These are phyloP conservation scores for Herpetospermum pedunculosum DNA, from an alignment of 306 rosid species.

Conservation along the genomic window DNA sequence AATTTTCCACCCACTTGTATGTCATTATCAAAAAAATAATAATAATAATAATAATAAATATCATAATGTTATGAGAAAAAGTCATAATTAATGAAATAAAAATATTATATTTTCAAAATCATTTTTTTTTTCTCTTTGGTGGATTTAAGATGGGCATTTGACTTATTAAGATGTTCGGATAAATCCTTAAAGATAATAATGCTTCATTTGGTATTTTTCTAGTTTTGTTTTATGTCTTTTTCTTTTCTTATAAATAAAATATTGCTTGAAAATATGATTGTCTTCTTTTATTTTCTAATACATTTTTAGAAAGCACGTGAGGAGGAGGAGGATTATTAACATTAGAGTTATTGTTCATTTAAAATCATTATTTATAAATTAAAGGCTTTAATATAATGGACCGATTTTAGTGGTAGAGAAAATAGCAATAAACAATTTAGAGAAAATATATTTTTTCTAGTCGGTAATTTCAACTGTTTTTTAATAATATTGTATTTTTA, in stretches of 20 bases:
- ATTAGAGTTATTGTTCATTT: neutral
- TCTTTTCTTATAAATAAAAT: neutral
- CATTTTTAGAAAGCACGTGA: too few relatives aligned
- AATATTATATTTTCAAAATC: neutral
- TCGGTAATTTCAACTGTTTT: too few relatives aligned
- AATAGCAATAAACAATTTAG: too few relatives aligned
- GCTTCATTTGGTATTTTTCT: neutral
- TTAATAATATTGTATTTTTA: too few relatives aligned
- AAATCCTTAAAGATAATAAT: neutral
- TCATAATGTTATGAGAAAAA: neutral
- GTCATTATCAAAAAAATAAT: conserved; percentile 2
- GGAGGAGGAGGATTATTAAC: too few relatives aligned
- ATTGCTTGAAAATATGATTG: too few relatives aligned
- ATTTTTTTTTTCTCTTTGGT: neutral
- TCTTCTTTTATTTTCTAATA: too few relatives aligned
- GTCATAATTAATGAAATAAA: neutral
- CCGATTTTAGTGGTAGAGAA: too few relatives aligned
- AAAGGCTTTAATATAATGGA: neutral
- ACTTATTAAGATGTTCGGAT: neutral
- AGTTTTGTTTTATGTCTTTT: neutral
- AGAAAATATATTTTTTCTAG: too few relatives aligned
- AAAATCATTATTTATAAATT: too few relatives aligned
- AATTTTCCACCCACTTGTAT: neutral
- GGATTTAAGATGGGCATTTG: neutral
- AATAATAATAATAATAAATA: too few relatives aligned